Evolutionary conservation across 192 early-diverging fungal genomes (phyloP).

Genomic region (Coemansia sp.): DNA sequence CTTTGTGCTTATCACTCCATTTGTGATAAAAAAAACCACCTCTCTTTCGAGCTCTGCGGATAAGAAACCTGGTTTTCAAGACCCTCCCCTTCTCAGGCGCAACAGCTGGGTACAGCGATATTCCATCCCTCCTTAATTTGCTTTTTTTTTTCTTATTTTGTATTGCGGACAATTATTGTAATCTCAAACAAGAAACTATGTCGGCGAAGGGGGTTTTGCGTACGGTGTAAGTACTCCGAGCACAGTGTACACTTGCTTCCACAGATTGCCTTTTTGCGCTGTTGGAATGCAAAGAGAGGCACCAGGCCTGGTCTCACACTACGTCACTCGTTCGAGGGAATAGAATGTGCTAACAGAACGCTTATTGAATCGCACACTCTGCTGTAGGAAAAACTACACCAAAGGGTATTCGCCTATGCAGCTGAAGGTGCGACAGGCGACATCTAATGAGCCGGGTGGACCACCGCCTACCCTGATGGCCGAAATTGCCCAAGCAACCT

Average conservation of each 20-base stretch:
- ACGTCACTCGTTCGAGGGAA: no score
- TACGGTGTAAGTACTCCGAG: conserved; percentile 31
- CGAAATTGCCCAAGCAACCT: conserved; percentile 81
- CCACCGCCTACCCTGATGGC: conserved; percentile 76
- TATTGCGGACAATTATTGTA: conserved; percentile 16
- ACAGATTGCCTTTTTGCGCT: no score
- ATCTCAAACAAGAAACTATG: conserved; percentile 28
- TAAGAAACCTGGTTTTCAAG: no score
- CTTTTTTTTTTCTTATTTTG: conserved; percentile 4
- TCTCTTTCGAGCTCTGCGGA: no score
- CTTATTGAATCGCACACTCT: no score
- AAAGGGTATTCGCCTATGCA: conserved; percentile 91
- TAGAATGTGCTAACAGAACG: no score
- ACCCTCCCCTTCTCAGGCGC: no score
- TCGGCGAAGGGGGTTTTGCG: conserved; percentile 40
- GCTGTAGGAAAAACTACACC: conserved; percentile 79
- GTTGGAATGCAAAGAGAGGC: no score
- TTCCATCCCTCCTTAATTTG: conserved; percentile 6
- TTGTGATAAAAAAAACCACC: no score
- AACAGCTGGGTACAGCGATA: background rate
- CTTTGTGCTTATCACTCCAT: no score
- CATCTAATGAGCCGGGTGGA: conserved; percentile 74
- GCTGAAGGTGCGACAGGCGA: conserved; percentile 83
- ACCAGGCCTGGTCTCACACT: no score
- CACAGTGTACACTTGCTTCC: no score